These are phyloP conservation scores for Tricholoma hemisulphureum DNA, from an alignment of 768 basidiomycete genomes.

Conservation along the genomic window DNA sequence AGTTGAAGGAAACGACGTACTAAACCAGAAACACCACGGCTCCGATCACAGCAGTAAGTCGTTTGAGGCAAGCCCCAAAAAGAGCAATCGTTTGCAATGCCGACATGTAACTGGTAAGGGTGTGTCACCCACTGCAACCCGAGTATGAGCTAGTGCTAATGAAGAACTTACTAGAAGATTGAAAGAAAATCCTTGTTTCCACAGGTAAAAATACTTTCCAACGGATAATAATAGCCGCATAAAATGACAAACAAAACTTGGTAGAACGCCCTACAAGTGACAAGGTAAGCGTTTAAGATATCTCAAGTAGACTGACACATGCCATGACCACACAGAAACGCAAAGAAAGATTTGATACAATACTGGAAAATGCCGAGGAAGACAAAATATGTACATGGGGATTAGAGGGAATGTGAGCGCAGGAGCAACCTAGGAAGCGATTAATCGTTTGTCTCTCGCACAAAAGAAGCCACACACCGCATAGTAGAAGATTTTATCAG, in stretches of 20 bases:
- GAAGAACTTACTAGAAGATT: slow-evolving; percentile 43
- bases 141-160: background rate
- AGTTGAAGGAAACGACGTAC: slow-evolving; percentile 23
- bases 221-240: slow-evolving; percentile 12
- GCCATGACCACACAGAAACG: slow-evolving; percentile 52
- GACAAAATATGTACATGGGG: slow-evolving; percentile 49
- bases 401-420: slow-evolving; percentile 47
- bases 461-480: slow-evolving; percentile 22
- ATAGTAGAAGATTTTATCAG: slow-evolving; percentile 42
- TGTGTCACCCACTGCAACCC: slow-evolving; percentile 12
- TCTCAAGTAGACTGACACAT: slow-evolving; percentile 2
- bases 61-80: slow-evolving; percentile 48
- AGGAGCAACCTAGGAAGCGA: slow-evolving; percentile 39
- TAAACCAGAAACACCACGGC: slow-evolving; percentile 37
- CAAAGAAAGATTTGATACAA: slow-evolving; percentile 50
- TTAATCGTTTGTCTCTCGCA: background rate
- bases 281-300: background rate
- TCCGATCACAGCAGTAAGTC: slow-evolving; percentile 44
- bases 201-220: slow-evolving; percentile 21
- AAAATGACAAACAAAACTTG: slow-evolving; percentile 22
- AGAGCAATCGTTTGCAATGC: slow-evolving; percentile 46
- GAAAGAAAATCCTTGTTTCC: slow-evolving; percentile 46
- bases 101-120: slow-evolving; percentile 21
- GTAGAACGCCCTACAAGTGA: slow-evolving; percentile 24
- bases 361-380: slow-evolving; percentile 42